Conservation (phyloP, 2,329 filamentous ascomycete genomes). For the Pseudogymnoascus sp. region DNA sequence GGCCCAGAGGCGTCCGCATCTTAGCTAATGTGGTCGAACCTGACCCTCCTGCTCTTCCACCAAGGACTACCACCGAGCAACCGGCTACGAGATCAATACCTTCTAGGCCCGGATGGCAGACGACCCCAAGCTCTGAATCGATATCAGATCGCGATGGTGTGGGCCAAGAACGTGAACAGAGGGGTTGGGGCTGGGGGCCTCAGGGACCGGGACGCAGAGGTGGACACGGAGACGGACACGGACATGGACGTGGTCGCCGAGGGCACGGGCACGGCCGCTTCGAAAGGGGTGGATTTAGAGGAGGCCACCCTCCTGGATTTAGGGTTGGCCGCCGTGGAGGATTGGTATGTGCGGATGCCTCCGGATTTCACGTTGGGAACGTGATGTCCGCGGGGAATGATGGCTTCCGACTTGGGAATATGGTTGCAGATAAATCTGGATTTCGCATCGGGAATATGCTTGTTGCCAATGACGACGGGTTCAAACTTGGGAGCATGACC, state of each 20-base stretch:
- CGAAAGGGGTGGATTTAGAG: not conserved
- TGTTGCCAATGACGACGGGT: slow-evolving; percentile 36
- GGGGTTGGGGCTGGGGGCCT: not conserved
- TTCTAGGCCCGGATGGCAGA: not conserved
- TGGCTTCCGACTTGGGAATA: slow-evolving; percentile 20
- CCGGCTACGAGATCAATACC: slow-evolving; percentile 26
- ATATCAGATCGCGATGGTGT: slow-evolving; percentile 22
- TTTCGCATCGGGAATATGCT: slow-evolving; percentile 20
- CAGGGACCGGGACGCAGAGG: not conserved
- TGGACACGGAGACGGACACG: not conserved
- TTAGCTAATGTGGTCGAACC: slow-evolving; percentile 1
- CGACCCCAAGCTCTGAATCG: slow-evolving; percentile 25
- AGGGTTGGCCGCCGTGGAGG: not conserved
- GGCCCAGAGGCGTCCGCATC: slow-evolving; percentile 41
- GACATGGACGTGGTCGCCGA: not conserved
- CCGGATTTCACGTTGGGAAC: slow-evolving; percentile 1
- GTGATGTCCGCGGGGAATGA: not conserved
- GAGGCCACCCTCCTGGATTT: not conserved
- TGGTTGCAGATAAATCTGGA: slow-evolving; percentile 22
- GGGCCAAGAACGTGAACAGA: slow-evolving; percentile 14
- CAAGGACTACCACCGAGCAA: slow-evolving; percentile 14
- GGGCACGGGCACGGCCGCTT: not conserved
- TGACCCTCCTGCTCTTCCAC: slow-evolving; percentile 13
- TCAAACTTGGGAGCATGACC: slow-evolving; percentile 26
- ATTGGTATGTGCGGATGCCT: not conserved